Conservation (phyloP, 169 alveolate species). For the Cryptosporidium sp. region DNA sequence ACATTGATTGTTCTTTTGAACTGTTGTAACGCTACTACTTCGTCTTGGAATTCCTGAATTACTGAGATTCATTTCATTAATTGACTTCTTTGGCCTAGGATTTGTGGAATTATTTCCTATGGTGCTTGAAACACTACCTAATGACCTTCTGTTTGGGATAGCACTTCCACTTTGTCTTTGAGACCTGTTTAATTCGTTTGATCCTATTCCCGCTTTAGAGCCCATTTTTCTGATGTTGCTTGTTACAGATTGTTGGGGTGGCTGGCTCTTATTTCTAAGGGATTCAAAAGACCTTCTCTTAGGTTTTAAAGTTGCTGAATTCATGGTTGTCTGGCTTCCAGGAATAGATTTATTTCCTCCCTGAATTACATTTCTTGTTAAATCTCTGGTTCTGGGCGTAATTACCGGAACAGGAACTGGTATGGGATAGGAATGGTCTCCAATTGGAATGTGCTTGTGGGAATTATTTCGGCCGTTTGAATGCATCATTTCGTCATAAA, state of each 20-base stretch:
- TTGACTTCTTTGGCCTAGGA: slow-evolving; percentile 13
- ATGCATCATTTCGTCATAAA: slow-evolving; percentile 53
- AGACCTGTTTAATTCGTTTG: slow-evolving; percentile 2
- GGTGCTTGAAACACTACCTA: slow-evolving; percentile 9
- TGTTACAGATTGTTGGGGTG: neutral
- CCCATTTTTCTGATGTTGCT: neutral
- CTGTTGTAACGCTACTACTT: slow-evolving; percentile 24
- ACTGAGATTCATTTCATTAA: neutral
- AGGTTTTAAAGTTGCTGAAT: slow-evolving; percentile 18
- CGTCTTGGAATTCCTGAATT: neutral
- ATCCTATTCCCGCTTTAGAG: neutral
- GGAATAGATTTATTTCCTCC: neutral
- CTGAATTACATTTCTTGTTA: slow-evolving; percentile 24
- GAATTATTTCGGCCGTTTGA: slow-evolving; percentile 18
- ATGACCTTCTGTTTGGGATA: slow-evolving; percentile 11
- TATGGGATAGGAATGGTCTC: slow-evolving; percentile 69
- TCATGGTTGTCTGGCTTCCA: neutral
- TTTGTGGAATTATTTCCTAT: neutral
- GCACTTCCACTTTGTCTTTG: slow-evolving; percentile 19
- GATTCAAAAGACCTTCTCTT: slow-evolving; percentile 38
- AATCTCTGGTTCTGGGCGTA: slow-evolving; percentile 61
- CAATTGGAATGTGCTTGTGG: slow-evolving; percentile 21
- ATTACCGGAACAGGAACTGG: slow-evolving; percentile 75
- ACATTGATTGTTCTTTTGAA: neutral
- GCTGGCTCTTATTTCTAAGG: slow-evolving; percentile 23